Evolutionary conservation across 2,329 filamentous ascomycete genomes (phyloP), one percentile per base, ranked within the genome.

Genomic region (Bipolaris zeicola): DNA sequence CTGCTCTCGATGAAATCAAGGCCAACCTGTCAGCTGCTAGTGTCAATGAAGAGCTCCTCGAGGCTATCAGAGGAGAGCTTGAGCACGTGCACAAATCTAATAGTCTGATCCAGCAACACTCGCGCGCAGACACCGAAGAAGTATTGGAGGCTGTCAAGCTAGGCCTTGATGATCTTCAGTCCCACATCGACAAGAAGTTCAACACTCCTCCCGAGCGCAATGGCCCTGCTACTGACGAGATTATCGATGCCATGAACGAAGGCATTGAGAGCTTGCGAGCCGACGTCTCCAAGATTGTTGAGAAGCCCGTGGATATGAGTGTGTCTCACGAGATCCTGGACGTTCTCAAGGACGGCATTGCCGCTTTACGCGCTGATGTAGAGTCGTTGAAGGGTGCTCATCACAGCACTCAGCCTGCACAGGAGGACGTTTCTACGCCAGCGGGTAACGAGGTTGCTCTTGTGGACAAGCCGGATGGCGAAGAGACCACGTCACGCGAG

Each of bases 261-360:
- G 91, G 92, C 1, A 82, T 97, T 36, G 89, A 90, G 58, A 85
- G 84, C 41, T 82, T 97, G 33, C 85, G 91, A 5, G 82, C 85
- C 14, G 93, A 97, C 64, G 84, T 96, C 47, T 81, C 85, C 61
- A 88, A 88, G 69, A 83, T 95, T 14, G 82, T 87, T 20, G 88
- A 94, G 71, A 95, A 92, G 77, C 90, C 92, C 5, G 80, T 86
- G 0, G 92, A 96, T 66, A 83, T 94, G 75, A 93, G 89, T 0
- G 88, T 91, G 55, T 94, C 90, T 57, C 91, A 96, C 62, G 92
- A 97, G 76, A 93, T 97, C 50, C 82, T 97, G 1, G 91, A 96
- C 57, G 91, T 91, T 0, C 82, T 98, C 53, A 96, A 90, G 72
- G 84, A 87, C n/a, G 93, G 92, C 0, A 80, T 98, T 7, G 87